A percentile compares a stretch with the other conserved stretches of the same genome.
These are phyloP conservation scores for Suaeda aralocaspica DNA, from an alignment of 148 eudicot species.

Conservation along the genomic window DNA sequence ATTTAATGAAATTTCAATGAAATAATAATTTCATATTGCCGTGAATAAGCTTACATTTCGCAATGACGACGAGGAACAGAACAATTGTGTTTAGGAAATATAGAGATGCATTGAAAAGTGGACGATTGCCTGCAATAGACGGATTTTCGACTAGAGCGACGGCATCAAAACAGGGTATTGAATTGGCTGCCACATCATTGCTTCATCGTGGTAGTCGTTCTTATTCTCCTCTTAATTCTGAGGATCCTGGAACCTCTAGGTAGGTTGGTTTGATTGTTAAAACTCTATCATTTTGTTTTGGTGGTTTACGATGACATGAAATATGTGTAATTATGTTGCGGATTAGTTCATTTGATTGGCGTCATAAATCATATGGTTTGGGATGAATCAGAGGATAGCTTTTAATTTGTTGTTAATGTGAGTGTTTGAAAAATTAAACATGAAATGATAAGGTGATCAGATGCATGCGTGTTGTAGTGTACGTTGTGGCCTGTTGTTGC, in stretches of 20 bases:
- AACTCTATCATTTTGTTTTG: not conserved
- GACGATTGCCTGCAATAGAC: conserved; percentile 40
- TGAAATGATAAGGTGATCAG: too few relatives aligned
- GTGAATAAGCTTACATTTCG: not conserved
- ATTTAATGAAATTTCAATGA: not conserved
- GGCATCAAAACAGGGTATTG: conserved; percentile 42
- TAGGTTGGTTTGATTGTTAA: not conserved
- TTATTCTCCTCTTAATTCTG: conserved; percentile 46
- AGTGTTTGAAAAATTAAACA: too few relatives aligned
- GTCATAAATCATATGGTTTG: too few relatives aligned
- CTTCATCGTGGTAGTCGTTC: conserved; percentile 41
- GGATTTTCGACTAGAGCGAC: conserved; percentile 31
- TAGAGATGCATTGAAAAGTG: conserved; percentile 80
- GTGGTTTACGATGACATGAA: not conserved
- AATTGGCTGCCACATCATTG: conserved; percentile 51
- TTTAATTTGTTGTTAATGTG: too few relatives aligned
- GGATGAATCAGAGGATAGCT: too few relatives aligned
- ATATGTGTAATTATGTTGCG: not conserved
- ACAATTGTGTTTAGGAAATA: conserved; percentile 63
- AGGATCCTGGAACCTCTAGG: conserved; percentile 33
- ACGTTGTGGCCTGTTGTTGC: too few relatives aligned
- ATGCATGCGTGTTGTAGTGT: too few relatives aligned
- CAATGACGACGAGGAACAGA: conserved; percentile 83
- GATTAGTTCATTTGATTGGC: not conserved
- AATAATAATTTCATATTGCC: not conserved